Evolutionary conservation across 345 rosid genomes (phyloP).

Genomic region (Triadica sebifera): DNA sequence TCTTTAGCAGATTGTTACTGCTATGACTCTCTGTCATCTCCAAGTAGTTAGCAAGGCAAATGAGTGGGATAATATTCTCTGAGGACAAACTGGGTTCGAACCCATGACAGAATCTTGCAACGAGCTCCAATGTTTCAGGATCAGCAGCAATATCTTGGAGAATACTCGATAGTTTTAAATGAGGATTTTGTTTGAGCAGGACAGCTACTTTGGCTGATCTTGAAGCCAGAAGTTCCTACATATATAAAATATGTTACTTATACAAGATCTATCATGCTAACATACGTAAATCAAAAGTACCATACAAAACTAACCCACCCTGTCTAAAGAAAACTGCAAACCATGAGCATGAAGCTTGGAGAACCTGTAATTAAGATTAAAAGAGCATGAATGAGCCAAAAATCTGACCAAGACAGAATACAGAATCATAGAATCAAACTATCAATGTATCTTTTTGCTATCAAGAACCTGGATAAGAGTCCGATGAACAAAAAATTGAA

Average conservation of each 20-base stretch:
- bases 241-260: not conserved
- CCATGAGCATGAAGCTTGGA: constrained; percentile 35
- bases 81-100: constrained; percentile 40
- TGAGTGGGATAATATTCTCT: constrained; percentile 58
- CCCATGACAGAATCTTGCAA: constrained; percentile 70
- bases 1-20: constrained; percentile 52
- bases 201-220: constrained; percentile 60
- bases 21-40: constrained; percentile 67
- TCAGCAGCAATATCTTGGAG: constrained; percentile 53
- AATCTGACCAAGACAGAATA: too few species aligned
- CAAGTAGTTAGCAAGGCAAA: constrained; percentile 53
- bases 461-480: not conserved
- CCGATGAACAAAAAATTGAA: not conserved
- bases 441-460: too few species aligned
- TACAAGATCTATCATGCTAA: not conserved
- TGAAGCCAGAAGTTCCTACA: constrained; percentile 57
- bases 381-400: too few species aligned
- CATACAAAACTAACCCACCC: constrained; percentile 28
- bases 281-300: not conserved
- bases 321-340: constrained; percentile 39
- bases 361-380: constrained; percentile 32
- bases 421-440: too few species aligned
- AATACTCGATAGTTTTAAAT: constrained; percentile 32
- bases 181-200: constrained; percentile 38
- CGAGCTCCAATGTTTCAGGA: constrained; percentile 53